Evolutionary conservation across 2,329 filamentous ascomycete species (phyloP), one percentile per base, ranked within the genome.

Genomic region (Venturia effusa): DNA sequence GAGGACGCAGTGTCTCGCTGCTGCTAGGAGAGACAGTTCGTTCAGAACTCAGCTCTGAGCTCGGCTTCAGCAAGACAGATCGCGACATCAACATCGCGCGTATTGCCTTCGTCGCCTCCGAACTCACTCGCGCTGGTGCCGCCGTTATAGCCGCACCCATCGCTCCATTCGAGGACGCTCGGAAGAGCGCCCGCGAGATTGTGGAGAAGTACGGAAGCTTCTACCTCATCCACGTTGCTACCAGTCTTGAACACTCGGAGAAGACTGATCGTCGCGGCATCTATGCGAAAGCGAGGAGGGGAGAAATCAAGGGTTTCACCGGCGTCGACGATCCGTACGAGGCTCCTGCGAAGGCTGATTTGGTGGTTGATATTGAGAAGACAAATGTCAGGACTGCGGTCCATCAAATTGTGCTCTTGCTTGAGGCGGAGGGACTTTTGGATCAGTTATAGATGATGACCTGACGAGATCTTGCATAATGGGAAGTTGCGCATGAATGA

Each of bases 241-340:
- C 94, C 59, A 86, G 90, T 32, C 86, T 99, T 67, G 92, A 95
- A 79, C 86, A 93, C 80, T 90, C 88, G 74, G 94, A 99, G 84
- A 90, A 90, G 85, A 97, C 91, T 37, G 94, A 99, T 78, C 92
- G 91, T 81, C 84, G 88, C 66, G 94, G 94, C 66, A 87, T 96
- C 73, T 99, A 97, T 78, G 83, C 83, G 68, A 84, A 85, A 74
- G 94, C 94, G 48, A 85, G 94, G 67, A 83, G 82, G 24, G 94
- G 94, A 65, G 89, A 96, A 80, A 95, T 99, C 78, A 94, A 92
- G 85, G 92, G 92, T 68, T 99, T 99, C 84, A 99, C 94, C 8
- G 94, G 94, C 71, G 92, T 99, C 64, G 93, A 97, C 74, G 93
- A 97, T 80, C 92, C 94, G 60, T 99, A 99, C 74, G 94, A 99